Conservation (phyloP, 2,329 filamentous ascomycete species). For the Paecilomyces dactylethromorphus region DNA sequence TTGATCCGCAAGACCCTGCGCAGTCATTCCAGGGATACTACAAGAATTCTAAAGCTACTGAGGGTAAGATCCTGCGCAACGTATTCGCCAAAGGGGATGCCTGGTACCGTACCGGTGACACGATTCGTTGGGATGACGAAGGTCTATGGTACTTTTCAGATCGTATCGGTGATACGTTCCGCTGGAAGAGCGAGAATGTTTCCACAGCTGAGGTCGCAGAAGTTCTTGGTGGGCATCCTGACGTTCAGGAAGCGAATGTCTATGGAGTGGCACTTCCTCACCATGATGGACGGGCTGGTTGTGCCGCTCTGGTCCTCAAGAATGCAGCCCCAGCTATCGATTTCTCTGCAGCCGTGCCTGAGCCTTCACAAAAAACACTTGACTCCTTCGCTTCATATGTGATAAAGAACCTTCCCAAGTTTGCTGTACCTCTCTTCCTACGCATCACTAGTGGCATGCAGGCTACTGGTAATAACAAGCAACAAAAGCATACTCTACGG, state of each 20-base stretch:
- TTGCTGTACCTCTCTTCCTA: conserved; percentile 72
- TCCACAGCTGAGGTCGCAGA: conserved; percentile 78
- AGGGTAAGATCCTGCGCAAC: conserved; percentile 65
- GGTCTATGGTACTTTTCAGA: conserved; percentile 75
- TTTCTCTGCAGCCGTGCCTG: conserved; percentile 13
- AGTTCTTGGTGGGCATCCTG: conserved; percentile 59
- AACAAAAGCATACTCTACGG: conserved; percentile 72
- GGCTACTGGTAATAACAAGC: conserved; percentile 79
- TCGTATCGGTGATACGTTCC: conserved; percentile 48
- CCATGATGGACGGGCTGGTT: conserved; percentile 79
- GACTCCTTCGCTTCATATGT: conserved; percentile 57
- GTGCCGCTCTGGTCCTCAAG: conserved; percentile 62
- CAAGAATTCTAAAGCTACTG: conserved; percentile 63
- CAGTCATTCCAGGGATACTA: conserved; percentile 76
- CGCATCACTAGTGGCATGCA: conserved; percentile 58
- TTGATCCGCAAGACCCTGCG: conserved; percentile 59
- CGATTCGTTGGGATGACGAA: conserved; percentile 63
- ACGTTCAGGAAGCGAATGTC: conserved; percentile 72
- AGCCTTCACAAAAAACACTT: conserved; percentile 40
- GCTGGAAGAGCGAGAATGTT: conserved; percentile 70
- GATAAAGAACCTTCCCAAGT: conserved; percentile 56
- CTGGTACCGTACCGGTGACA: conserved; percentile 80
- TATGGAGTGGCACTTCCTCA: conserved; percentile 74
- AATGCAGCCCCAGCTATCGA: conserved; percentile 25
- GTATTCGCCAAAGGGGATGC: conserved; percentile 71